Base-by-base conservation (phyloP, 169 alveolate species). In the Theileria orientalis region DNA sequence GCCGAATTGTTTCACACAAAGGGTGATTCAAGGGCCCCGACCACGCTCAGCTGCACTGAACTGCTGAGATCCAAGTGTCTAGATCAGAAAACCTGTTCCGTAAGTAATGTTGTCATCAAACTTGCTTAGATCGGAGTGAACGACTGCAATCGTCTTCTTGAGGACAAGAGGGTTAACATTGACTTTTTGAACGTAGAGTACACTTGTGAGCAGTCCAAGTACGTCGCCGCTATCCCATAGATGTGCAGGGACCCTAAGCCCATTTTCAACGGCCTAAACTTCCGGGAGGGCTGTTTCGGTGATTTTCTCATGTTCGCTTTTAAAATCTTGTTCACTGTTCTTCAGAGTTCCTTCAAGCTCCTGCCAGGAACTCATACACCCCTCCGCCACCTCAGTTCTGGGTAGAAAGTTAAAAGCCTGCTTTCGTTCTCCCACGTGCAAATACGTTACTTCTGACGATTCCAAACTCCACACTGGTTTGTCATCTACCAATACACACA, bases 171-270 rank as follows among this genome's bases (percentile, higher is more conserved):
- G 3, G 52, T 46, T 46, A 40, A 67, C 29, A 25, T 30, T 19
- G 35, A 67, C 40, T 42, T 16, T 6, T 11, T 76, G 42, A 25
- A 21, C 14, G 41, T 79, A 13, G 68, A 71, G 51, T 79, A 71
- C 40, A 54, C 87, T 1, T 79, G 87, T 41, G 87, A 79, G 30
- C 83, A 67, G 6, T 30, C 87, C 25, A 62, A 8, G 87, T 76
- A 14, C 6, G 69, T 61, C 23, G 14, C 21, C 19, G 3, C 23
- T 49, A 3, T n/a, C 23, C 6, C 9, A n/a, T n/a, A n/a, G n/a
- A n/a, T n/a, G n/a, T n/a, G n/a, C 44, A 79, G 87, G 68, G 57
- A 19, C 3, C 87, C 87, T 1, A 33, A 3, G 19, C 72, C 87
- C 49, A 63, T 79, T 3, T 62, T 9, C 21, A 49, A 79, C 44